These are phyloP conservation scores for Podospora australis DNA, from an alignment of 495 filamentous ascomycete genomes.

Conservation along the genomic window DNA sequence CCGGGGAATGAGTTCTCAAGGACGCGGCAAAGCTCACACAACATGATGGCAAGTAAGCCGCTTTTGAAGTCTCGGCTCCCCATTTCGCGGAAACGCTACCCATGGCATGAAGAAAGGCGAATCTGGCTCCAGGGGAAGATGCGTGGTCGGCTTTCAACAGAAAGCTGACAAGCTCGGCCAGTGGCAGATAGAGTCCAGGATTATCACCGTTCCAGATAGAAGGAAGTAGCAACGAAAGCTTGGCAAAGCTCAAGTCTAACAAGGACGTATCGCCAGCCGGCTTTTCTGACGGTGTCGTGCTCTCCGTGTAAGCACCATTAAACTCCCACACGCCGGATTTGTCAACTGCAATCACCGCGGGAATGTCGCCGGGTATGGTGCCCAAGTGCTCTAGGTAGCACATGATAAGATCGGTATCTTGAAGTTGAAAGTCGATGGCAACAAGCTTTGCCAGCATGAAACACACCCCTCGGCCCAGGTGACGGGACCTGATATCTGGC, in stretches of 20 bases:
- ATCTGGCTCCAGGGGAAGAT: not conserved
- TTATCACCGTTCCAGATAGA: not conserved
- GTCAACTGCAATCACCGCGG: too few relatives aligned
- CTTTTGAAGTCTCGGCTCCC: not conserved
- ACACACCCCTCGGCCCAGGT: too few relatives aligned
- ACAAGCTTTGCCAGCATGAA: too few relatives aligned
- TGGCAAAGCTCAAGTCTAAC: not conserved
- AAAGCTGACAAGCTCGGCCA: not conserved
- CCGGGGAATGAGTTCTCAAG: constrained; percentile 3
- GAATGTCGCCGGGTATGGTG: too few relatives aligned
- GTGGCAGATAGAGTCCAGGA: not conserved
- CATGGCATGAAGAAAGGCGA: constrained; percentile 14
- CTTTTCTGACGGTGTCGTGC: not conserved
- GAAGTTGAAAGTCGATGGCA: too few relatives aligned
- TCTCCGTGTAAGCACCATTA: too few relatives aligned
- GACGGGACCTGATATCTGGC: too few relatives aligned
- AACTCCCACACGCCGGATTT: too few relatives aligned
- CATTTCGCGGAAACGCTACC: not conserved
- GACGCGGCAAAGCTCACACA: constrained; percentile 17
- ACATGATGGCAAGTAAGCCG: constrained; percentile 6
- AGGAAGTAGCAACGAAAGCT: not conserved
- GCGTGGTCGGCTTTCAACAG: constrained; percentile 6
- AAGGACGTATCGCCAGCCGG: not conserved
- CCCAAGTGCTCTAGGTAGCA: too few relatives aligned
- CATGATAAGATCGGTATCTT: too few relatives aligned